Base-by-base conservation (phyloP, 257 asterid species). In the Solanum boliviense region DNA sequence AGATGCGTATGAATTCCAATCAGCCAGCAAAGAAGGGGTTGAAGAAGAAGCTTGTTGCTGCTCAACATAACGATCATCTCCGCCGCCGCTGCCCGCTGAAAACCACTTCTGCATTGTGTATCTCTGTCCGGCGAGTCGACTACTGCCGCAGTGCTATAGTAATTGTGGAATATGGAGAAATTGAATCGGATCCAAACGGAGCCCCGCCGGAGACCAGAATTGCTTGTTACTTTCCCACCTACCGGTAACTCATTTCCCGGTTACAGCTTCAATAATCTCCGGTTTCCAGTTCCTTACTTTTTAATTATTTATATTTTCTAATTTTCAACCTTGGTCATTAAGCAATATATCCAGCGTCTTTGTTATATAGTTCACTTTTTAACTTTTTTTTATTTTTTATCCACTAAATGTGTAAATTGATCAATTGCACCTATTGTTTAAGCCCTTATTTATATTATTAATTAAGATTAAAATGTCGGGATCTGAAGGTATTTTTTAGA, bases 1-100 rank as follows among this genome's bases (percentile, higher is more conserved):
- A 48, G 98, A 91, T 25, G 98, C 91, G 87, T 95, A 95, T 3
- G 98, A 95, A 88, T 94, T 94, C 98, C 98, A 95, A 85, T 94
- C 96, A 5, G 98, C 92, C 44, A 95, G 92, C 86, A 95, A 92
- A 84, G 98, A 89, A 34, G 95, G 87, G 13, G 93, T 79, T 11
- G 94, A 60, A 85, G 92, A 23, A 52, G 91, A 35, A 88, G 92
- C 88, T 48, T 67, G 93, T 84, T n/a, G 93, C n/a, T 85, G 91
- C 89, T 81, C 85, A 1, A 48, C 70, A 81, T 81, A 81, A 27
- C 88, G 87, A 72, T 76, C 93, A 76, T 88, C 84, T n/a, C 76
- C 94, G 78, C 78, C 89, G 78, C 58, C 89, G 87, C 90, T n/a
- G 44, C 85, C 90, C 5, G 90, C 92, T 23, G 98, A 90, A 91